These are phyloP conservation scores for Talaromyces ruber DNA, from an alignment of 495 filamentous ascomycete species.

Conservation along the genomic window DNA sequence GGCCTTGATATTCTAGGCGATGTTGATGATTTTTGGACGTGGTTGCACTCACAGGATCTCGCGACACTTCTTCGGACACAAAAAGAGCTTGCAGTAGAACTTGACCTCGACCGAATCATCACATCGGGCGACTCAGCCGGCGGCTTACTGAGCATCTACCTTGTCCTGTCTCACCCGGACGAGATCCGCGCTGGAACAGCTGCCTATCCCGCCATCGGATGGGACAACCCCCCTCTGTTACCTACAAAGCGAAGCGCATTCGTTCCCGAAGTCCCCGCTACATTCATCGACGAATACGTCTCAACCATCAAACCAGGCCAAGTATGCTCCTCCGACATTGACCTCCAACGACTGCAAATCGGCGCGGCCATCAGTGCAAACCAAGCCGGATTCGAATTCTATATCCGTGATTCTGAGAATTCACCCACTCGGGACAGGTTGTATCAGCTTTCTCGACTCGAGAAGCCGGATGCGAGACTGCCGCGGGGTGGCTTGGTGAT, in stretches of 20 bases:
- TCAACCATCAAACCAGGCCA: conserved; percentile 7
- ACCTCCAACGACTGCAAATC: conserved; percentile 2
- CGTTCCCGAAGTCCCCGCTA: conserved; percentile 9
- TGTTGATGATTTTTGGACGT: conserved; percentile 41
- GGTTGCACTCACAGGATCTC: conserved; percentile 24
- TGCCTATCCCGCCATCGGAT: conserved; percentile 15
- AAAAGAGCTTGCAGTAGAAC: conserved; percentile 9
- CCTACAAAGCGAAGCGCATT: neutral
- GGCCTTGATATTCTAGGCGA: conserved; percentile 40
- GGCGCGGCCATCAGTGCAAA: conserved; percentile 12
- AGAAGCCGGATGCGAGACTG: conserved; percentile 10
- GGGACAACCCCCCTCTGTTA: conserved; percentile 5
- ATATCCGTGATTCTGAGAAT: conserved; percentile 12
- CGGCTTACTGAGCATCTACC: conserved; percentile 21
- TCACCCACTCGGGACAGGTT: conserved; percentile 4
- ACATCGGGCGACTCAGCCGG: conserved; percentile 25
- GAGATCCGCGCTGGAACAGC: conserved; percentile 15
- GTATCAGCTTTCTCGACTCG: conserved; percentile 13
- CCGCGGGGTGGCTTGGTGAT: conserved; percentile 18
- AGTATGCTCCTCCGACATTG: conserved; percentile 7
- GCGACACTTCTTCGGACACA: conserved; percentile 10
- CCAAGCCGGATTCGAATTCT: conserved; percentile 11
- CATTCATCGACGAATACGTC: conserved; percentile 9
- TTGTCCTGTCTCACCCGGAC: conserved; percentile 16
- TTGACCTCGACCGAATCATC: conserved; percentile 21